Percentiles rank a stretch among this genome's conserved stretches.
Conservation (phyloP, 495 filamentous ascomycete species). For the Penicillium longicatenatum region DNA sequence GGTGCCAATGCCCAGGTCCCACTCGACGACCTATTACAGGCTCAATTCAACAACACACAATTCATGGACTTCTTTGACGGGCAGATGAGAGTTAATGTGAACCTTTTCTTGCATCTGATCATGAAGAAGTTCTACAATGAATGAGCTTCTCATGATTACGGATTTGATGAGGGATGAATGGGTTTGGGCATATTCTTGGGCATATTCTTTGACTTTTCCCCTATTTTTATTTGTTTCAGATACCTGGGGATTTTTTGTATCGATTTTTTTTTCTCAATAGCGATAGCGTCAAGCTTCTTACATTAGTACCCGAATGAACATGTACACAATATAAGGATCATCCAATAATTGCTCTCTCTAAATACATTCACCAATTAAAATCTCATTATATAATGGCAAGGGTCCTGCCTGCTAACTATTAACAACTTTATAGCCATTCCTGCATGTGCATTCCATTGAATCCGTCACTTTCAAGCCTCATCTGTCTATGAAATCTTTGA, state of each 20-base stretch:
- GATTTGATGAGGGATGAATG: constrained; percentile 30
- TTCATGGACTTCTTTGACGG: constrained; percentile 94
- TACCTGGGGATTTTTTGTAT: constrained; percentile 34
- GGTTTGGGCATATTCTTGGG: constrained; percentile 31
- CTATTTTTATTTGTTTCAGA: constrained; percentile 32
- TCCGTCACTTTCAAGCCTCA: too few relatives aligned
- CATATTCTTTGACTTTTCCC: constrained; percentile 28
- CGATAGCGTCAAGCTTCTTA: constrained; percentile 26
- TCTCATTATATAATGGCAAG: not conserved
- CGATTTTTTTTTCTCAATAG: constrained; percentile 24
- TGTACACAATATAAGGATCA: constrained; percentile 23
- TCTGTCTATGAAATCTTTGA: too few relatives aligned
- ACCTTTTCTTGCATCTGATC: constrained; percentile 89
- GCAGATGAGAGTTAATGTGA: constrained; percentile 86
- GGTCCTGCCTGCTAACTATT: constrained; percentile 2
- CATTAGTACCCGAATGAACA: constrained; percentile 17
- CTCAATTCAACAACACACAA: constrained; percentile 94
- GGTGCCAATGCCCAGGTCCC: constrained; percentile 88
- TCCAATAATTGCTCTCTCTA: constrained; percentile 1
- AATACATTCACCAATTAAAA: constrained; percentile 1
- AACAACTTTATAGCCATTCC: not conserved
- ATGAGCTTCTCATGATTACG: constrained; percentile 29
- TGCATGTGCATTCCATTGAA: not conserved
- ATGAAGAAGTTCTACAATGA: constrained; percentile 97
- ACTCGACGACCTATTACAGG: constrained; percentile 91